Percentiles rank a stretch among this genome's conserved stretches.
Evolutionary conservation across 192 early-diverging fungal species (phyloP).

Genomic region (Coemansia pectinata): DNA sequence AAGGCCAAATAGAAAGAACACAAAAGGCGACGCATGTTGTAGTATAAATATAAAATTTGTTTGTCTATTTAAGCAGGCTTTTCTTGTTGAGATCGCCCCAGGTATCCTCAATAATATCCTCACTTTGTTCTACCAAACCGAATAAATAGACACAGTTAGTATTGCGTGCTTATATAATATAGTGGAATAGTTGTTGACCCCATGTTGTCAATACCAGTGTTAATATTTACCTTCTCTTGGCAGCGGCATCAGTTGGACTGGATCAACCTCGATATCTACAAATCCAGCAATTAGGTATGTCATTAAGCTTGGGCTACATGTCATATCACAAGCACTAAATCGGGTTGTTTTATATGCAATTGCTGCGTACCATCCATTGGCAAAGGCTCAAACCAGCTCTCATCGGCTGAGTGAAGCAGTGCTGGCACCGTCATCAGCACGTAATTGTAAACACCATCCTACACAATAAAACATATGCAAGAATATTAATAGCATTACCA

Average conservation of each 20-base stretch:
- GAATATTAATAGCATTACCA: background rate
- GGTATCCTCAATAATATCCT: conserved; percentile 26
- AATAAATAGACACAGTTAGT: background rate
- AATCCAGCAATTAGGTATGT: too few relatives aligned
- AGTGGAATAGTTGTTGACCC: background rate
- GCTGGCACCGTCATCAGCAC: conserved; percentile 38
- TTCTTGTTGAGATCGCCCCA: conserved; percentile 35
- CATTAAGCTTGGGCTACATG: background rate
- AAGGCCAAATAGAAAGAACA: background rate
- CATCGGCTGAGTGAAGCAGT: conserved; percentile 30
- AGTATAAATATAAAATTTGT: background rate
- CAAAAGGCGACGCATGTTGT: background rate
- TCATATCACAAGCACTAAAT: background rate
- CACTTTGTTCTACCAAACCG: conserved; percentile 15
- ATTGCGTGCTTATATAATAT: background rate
- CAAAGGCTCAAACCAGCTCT: conserved; percentile 37
- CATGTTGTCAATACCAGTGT: background rate
- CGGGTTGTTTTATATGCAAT: background rate
- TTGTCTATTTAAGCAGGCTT: conserved; percentile 1
- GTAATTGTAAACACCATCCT: conserved; percentile 42
- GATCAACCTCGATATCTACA: conserved; percentile 47
- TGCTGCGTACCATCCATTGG: conserved; percentile 27
- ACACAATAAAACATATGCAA: background rate
- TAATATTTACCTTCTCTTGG: conserved; percentile 37
- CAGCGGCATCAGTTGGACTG: conserved; percentile 42